Evolutionary conservation across 495 filamentous ascomycete species (phyloP), one percentile per base, ranked within the genome.

Genomic region (Echria macrotheca): DNA sequence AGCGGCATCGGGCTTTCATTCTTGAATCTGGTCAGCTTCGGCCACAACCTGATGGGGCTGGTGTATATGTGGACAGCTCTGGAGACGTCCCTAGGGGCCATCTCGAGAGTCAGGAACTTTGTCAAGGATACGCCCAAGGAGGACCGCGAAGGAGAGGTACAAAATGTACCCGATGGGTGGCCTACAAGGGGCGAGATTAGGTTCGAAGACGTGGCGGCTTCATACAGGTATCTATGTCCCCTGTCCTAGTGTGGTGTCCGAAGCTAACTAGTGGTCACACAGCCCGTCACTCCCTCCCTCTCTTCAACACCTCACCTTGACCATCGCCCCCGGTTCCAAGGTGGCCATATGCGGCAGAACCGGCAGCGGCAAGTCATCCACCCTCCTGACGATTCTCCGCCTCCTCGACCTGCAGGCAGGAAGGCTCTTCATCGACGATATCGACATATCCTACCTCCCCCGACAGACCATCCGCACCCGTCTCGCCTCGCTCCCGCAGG

Each of bases 311-410:
- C 17, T 60, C 25, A n/a, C 4, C 24, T 21, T 26, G 6, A 6
- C n/a, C 2, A 39, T 48, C 4, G 7, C 10, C 3, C 19, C 37
- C 8, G 33, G 55, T 37, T 44, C 58, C 29, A 61, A 58, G 33
- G 17, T 53, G 24, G 53, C 47, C 12, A 58, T 50, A 18, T 54
- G 39, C 49, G 46, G 54, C 4, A 41, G 43, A 3, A 55, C 46
- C 7, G 56, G 56, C 14, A 44, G 51, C 26, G 90, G 90, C 55
- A 96, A 96, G 69, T 91, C 86, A 54, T 91, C 89, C 3, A 73
- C 95, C 47, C 90, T 91, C 4, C 73, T 94, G 55, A 81, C 89
- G 17, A 73, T 96, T 8, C 93, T 95, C 74, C 82, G 90, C 32
- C 88, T 96, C 45, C 93, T 96, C 52, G 90, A 95, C 58, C 77